phyloP scores from a whole-genome alignment of 2,329 filamentous ascomycete genomes.

The Colletotrichum sansevieriae region DNA sequence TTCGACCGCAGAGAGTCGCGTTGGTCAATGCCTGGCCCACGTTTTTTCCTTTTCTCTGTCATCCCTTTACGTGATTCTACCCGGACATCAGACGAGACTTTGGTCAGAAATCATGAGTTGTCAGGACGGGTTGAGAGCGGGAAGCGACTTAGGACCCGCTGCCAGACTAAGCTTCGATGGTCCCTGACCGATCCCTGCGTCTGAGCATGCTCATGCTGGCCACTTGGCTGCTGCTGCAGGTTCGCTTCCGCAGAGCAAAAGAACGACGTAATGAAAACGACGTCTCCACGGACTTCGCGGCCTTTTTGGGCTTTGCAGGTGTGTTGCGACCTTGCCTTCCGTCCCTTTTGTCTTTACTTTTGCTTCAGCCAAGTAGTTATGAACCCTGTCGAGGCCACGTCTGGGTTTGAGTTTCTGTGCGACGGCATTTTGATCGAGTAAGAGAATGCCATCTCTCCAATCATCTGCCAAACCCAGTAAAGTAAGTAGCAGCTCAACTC shows the following conservation, averaged over 20 bases:
- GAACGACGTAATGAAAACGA: conserved; percentile 34
- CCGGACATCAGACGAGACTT: conserved; percentile 9
- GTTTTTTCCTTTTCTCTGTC: background rate
- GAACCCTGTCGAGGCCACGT: conserved; percentile 3
- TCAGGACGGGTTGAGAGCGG: no score
- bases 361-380: background rate
- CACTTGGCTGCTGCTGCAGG: background rate
- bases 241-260: background rate
- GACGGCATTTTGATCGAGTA: conserved; percentile 28
- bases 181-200: conserved; percentile 28
- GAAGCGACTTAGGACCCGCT: conserved; percentile 4
- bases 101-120: background rate
- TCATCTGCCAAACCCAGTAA: background rate
- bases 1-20: no score
- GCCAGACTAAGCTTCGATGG: conserved; percentile 33
- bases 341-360: no score
- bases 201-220: conserved; percentile 1
- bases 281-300: conserved; percentile 33
- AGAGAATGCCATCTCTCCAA: conserved; percentile 28
- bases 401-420: conserved; percentile 10
- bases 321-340: background rate
- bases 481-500: background rate
- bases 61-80: background rate
- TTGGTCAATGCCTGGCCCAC: conserved; percentile 13
- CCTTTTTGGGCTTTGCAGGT: background rate